phyloP scores from a whole-genome alignment of 192 early-diverging fungal genomes.

The Coemansia sp. region DNA sequence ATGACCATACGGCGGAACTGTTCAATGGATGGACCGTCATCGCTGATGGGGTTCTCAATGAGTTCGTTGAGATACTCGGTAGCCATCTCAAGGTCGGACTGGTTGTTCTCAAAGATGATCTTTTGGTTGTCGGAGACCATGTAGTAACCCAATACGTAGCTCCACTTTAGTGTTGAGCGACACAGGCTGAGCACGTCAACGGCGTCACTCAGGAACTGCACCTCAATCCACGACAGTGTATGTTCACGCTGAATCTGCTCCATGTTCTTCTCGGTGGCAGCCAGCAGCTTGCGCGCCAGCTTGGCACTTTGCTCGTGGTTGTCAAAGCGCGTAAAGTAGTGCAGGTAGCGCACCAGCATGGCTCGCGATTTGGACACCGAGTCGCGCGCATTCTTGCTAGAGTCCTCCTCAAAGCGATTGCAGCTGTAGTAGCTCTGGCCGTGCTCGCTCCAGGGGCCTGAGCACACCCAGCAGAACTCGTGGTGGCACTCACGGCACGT shows the following conservation, averaged over 20 bases:
- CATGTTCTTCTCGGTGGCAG: slow-evolving; percentile 65
- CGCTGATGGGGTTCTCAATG: slow-evolving; percentile 80
- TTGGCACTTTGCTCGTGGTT: slow-evolving; percentile 96
- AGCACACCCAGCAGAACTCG: slow-evolving; percentile 99
- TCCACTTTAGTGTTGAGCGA: slow-evolving; percentile 95
- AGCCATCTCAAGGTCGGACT: slow-evolving; percentile 96
- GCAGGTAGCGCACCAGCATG: slow-evolving; percentile 90
- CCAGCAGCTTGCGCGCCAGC: slow-evolving; percentile 75
- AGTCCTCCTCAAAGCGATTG: slow-evolving; percentile 94
- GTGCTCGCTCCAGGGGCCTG: slow-evolving; percentile 96
- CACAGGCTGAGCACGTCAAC: slow-evolving; percentile 86
- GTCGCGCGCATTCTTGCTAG: slow-evolving; percentile 82
- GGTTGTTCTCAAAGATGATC: slow-evolving; percentile 95
- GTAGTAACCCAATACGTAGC: slow-evolving; percentile 96
- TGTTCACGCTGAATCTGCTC: slow-evolving; percentile 90
- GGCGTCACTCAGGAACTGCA: slow-evolving; percentile 92
- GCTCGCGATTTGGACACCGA: slow-evolving; percentile 82
- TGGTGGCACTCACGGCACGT: slow-evolving; percentile 96
- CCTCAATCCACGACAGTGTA: slow-evolving; percentile 96
- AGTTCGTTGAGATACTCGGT: slow-evolving; percentile 91
- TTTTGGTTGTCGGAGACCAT: slow-evolving; percentile 82
- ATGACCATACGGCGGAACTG: slow-evolving; percentile 84
- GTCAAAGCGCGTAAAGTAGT: slow-evolving; percentile 96
- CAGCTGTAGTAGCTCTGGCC: slow-evolving; percentile 96
- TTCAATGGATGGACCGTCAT: slow-evolving; percentile 62